Evolutionary conservation across 345 rosid species (phyloP).

Genomic region (Chamaenerion angustifolium): DNA sequence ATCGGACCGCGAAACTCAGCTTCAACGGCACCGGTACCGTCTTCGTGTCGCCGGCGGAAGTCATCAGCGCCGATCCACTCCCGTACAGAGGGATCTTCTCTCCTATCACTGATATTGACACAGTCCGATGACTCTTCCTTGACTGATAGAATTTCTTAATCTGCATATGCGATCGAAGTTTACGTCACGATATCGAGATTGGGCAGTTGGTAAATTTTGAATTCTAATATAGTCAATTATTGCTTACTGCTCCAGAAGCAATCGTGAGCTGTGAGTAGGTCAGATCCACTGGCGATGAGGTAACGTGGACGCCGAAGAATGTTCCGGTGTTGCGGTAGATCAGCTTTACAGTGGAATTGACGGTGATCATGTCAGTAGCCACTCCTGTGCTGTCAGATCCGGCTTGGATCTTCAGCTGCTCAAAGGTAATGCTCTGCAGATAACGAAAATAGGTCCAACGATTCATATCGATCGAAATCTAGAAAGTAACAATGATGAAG

Average conservation of each 20-base stretch:
- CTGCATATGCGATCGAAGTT: constrained; percentile 22
- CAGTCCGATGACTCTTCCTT: constrained; percentile 63
- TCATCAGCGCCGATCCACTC: constrained; percentile 59
- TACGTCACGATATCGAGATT: background rate
- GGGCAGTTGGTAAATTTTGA: background rate
- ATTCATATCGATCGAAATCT: background rate
- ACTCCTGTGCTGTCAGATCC: constrained; percentile 85
- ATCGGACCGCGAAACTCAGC: constrained; percentile 44
- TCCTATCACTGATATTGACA: constrained; percentile 37
- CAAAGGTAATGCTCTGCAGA: constrained; percentile 60
- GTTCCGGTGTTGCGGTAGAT: constrained; percentile 77
- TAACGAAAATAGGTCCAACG: background rate
- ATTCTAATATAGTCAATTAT: background rate
- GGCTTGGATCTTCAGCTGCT: constrained; percentile 72
- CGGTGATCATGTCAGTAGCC: constrained; percentile 75
- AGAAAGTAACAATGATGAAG: background rate
- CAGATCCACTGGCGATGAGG: constrained; percentile 66
- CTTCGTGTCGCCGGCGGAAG: constrained; percentile 27
- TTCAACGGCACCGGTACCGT: constrained; percentile 45
- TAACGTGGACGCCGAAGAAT: constrained; percentile 86
- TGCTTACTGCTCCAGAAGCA: constrained; percentile 73
- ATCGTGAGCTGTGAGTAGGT: constrained; percentile 43
- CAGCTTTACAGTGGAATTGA: constrained; percentile 68
- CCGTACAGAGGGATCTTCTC: constrained; percentile 80
- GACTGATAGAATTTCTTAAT: constrained; percentile 64